phyloP scores from a whole-genome alignment of 1,139 yeast species.

The Williopsis jadinii region DNA sequence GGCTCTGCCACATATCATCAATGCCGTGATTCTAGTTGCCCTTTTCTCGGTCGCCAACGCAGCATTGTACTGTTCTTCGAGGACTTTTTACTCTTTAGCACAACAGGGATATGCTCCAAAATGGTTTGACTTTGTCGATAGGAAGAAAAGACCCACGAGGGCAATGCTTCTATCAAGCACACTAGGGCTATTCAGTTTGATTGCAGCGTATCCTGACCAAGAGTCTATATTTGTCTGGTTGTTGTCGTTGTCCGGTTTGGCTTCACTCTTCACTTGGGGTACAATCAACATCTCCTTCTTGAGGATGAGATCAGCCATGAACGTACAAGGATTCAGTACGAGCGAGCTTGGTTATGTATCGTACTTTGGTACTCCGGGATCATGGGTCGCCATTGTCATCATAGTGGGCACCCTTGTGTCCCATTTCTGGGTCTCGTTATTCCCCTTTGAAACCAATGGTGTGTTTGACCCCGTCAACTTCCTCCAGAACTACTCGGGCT shows the following conservation, averaged over 20 bases:
- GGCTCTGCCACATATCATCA: conserved; percentile 64
- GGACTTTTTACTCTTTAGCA: conserved; percentile 77
- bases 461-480: conserved; percentile 34
- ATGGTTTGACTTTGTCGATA: conserved; percentile 66
- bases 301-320: conserved; percentile 64
- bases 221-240: conserved; percentile 68
- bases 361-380: conserved; percentile 58
- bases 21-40: conserved; percentile 64
- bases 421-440: conserved; percentile 70
- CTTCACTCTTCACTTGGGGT: conserved; percentile 81
- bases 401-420: conserved; percentile 55
- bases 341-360: conserved; percentile 59
- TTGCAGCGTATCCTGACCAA: conserved; percentile 60
- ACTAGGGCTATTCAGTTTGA: conserved; percentile 63
- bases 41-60: conserved; percentile 72
- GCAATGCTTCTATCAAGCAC: conserved; percentile 51
- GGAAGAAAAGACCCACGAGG: conserved; percentile 64
- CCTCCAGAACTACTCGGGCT: conserved; percentile 44
- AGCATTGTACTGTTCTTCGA: conserved; percentile 69
- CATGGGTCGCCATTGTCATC: conserved; percentile 48
- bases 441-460: conserved; percentile 49
- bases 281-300: conserved; percentile 65
- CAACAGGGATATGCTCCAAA: conserved; percentile 78
- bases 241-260: conserved; percentile 72
- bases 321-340: conserved; percentile 46